Base-by-base conservation (phyloP, 2,329 filamentous ascomycete species). In the Orbilia blumenaviensis region DNA sequence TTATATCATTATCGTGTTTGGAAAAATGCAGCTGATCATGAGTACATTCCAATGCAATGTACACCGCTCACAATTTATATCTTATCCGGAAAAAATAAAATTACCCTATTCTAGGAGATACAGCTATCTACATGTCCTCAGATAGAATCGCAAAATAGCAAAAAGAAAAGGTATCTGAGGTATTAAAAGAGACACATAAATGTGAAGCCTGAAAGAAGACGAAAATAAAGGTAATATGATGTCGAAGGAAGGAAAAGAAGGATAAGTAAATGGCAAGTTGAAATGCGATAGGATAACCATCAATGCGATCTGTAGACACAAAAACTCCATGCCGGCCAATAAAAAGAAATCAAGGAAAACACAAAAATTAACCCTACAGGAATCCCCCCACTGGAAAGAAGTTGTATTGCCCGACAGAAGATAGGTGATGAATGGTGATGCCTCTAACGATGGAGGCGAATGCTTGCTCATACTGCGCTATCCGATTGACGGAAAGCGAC, bases 301-400 rank as follows among this genome's bases (percentile, higher is more conserved):
- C 52, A 52, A 38, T 41, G 38, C 42, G 56, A 60, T 48, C 41
- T 36, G 44, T 63, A 46, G 41, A 73, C 58, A 41, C 29, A 54
- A 73, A 27, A 75, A 75, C 69, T 75, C 69, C 69, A 75, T 75
- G 62, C 62, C 69, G 29, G 69, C 69, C 62, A 50, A 41, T 62
- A 62, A 67, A 34, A 56, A 52, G 32, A 7, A 61, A 48, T 29
- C 21, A 56, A 66, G 27, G 56, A 29, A 62, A 52, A 58, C 18
- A 60, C 32, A 44, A 44, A 67, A 62, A 67, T 72, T 56, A 66
- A 66, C 67, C 67, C 60, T 72, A 72, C 67, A 72, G 38, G 50
- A 60, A 36, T 48, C 60, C 60, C 36, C 27, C 8, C 1, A 25
- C 8, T 25, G 38, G 16, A 25, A 25, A 32, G 46, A 32, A 56